Conservation (phyloP, 1,284 basidiomycete genomes). For the Sanghuangporus baumii region DNA sequence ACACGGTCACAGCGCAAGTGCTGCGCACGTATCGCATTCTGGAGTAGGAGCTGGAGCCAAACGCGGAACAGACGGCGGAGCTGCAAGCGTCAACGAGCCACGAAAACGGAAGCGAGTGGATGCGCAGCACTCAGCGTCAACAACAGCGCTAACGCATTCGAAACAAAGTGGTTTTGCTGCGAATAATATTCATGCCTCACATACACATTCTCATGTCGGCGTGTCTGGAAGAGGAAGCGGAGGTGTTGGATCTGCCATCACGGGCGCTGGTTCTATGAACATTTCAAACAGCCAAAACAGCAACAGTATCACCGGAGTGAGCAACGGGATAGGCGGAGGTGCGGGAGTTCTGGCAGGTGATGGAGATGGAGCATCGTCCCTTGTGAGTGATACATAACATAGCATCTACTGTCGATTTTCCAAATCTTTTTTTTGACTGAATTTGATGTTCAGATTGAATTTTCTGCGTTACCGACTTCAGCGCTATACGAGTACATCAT, state of each 20-base stretch:
- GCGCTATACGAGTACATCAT: constrained; percentile 64
- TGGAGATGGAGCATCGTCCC: constrained; percentile 7
- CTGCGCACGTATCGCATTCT: not conserved
- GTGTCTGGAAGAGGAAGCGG: not conserved
- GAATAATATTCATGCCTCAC: not conserved
- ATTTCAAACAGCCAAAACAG: not conserved
- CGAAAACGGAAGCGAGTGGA: constrained; percentile 69
- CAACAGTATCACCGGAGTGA: not conserved
- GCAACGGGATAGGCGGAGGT: not conserved
- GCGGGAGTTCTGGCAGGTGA: not conserved
- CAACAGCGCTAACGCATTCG: not conserved
- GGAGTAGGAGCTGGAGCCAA: constrained; percentile 5
- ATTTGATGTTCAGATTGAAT: constrained; percentile 54
- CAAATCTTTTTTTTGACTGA: not conserved
- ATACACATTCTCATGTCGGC: not conserved
- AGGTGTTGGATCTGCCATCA: not conserved
- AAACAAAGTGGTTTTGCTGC: not conserved
- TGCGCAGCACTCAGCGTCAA: constrained; percentile 19
- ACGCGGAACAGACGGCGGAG: constrained; percentile 31
- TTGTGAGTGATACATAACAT: constrained; percentile 8
- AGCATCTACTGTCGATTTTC: not conserved
- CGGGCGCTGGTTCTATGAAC: not conserved
- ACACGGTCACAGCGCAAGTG: not conserved
- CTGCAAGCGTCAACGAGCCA: constrained; percentile 35
- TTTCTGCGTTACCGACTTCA: constrained; percentile 52